Evolutionary conservation across 805 yeast species (phyloP).

Genomic region (Metschnikowia reukaufii): DNA sequence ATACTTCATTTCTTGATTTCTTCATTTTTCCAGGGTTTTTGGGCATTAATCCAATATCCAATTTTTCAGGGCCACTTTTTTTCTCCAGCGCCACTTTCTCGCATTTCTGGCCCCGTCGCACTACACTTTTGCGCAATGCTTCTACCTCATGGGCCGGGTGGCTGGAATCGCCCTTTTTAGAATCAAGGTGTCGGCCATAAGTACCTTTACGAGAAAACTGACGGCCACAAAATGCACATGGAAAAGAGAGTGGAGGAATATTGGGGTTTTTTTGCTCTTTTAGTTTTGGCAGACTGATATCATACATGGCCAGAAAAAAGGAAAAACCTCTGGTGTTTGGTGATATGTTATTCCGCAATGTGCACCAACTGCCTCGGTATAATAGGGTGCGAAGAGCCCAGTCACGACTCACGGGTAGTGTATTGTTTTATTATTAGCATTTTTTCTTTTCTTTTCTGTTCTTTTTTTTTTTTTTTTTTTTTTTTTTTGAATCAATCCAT

Average conservation of each 20-base stretch:
- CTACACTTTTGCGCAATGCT: constrained; percentile 21
- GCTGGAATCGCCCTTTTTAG: constrained; percentile 49
- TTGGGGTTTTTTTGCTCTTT: not conserved
- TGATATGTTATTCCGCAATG: no score
- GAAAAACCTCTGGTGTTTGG: no score
- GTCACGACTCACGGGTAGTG: no score
- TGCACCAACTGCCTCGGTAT: no score
- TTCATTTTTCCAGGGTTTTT: constrained; percentile 1
- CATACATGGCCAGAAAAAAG: no score
- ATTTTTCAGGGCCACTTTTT: constrained; percentile 4
- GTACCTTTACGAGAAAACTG: constrained; percentile 59
- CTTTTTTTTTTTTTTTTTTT: no score
- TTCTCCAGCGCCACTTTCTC: not conserved
- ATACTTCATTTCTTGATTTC: constrained; percentile 42
- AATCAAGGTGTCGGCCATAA: constrained; percentile 59
- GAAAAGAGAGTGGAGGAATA: not conserved
- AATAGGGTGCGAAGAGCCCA: no score
- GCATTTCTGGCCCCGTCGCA: not conserved
- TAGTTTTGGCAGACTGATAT: no score
- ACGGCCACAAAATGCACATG: constrained; percentile 53
- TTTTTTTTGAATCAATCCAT: no score
- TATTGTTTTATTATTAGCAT: no score
- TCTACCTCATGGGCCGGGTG: constrained; percentile 55
- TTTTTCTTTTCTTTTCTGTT: no score
- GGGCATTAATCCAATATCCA: constrained; percentile 29